Evolutionary conservation across 2,329 filamentous ascomycete species (phyloP), one percentile per base, ranked within the genome.

Genomic region (Fusarium sp.): DNA sequence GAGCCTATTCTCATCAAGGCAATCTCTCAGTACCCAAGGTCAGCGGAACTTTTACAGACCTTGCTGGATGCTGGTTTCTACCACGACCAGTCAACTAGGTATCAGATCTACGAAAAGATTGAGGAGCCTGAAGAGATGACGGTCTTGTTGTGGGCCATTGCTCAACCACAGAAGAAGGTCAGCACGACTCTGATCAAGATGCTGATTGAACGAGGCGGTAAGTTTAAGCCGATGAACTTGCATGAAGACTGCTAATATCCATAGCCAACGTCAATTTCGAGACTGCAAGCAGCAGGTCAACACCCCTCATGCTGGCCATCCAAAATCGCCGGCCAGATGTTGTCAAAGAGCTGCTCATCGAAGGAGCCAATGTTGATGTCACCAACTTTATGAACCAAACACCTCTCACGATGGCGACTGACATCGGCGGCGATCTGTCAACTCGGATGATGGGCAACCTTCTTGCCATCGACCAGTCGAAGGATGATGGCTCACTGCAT

Each of bases 401-500:
- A 3, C 88, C 89, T 2, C 81, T 91, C 40, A 87, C 88, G 2
- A 86, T 90, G 81, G 89, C 88, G 2, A 89, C 89, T 2, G 81
- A 79, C 40, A 81, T 88, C 3, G 85, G 86, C 0, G 87, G 88
- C 13, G 84, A 89, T 0, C 67, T 87, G 12, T 84, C 86, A 1
- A 85, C 85, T 16, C 80, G 82, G 10, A 86, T 89, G 78, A 85
- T 89, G 85, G 80, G 82, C 2, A 84, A 83, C 54, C 77, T 92
- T 1, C 81, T 91, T 6, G 84, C 84, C 0, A 85, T 87, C 0
- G 86, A 88, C 18, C 87, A 88, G 1, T 84, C 86, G 2, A 84
- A 82, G 43, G 89, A 92, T 61, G 90, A 93, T 63, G 90, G 90
- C 0, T 91, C 89, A 2, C 81, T 93, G 4, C 90, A 92, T 72